Conservation (phyloP, 345 rosid genomes). For the Populus deltoides region DNA sequence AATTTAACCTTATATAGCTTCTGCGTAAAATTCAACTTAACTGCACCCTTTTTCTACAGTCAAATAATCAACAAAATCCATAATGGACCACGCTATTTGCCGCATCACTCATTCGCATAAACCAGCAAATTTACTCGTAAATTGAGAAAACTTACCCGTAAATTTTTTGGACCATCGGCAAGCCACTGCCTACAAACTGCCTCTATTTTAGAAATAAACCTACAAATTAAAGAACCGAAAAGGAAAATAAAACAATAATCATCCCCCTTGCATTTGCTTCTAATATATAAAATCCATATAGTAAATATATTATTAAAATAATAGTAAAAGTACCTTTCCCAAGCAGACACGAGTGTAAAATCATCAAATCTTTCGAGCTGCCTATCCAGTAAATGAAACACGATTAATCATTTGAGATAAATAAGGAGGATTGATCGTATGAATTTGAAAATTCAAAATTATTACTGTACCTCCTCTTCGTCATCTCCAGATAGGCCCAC, state of each 20-base stretch:
- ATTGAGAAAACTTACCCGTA: slow-evolving; percentile 47
- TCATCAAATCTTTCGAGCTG: slow-evolving; percentile 91
- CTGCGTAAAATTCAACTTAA: slow-evolving; percentile 47
- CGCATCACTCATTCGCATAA: background rate
- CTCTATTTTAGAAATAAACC: slow-evolving; percentile 95
- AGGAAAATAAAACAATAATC: background rate
- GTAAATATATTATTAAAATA: too few species aligned
- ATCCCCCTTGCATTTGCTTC: too few species aligned
- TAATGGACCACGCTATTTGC: background rate
- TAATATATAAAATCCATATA: too few species aligned
- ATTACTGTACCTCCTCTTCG: slow-evolving; percentile 52
- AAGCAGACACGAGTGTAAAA: slow-evolving; percentile 94
- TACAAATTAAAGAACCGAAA: slow-evolving; percentile 16
- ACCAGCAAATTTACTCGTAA: background rate
- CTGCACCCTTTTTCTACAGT: slow-evolving; percentile 79
- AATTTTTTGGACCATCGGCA: slow-evolving; percentile 81
- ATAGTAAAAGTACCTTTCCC: slow-evolving; percentile 69
- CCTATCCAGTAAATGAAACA: background rate
- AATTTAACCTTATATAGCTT: slow-evolving; percentile 60
- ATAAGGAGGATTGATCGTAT: too few species aligned
- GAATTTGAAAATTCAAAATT: background rate
- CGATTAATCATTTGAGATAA: background rate
- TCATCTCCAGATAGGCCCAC: slow-evolving; percentile 40
- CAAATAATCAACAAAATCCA: slow-evolving; percentile 20
- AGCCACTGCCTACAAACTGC: slow-evolving; percentile 90